phyloP scores from a whole-genome alignment of 2,329 filamentous ascomycete species.

The Aureobasidium sp. region DNA sequence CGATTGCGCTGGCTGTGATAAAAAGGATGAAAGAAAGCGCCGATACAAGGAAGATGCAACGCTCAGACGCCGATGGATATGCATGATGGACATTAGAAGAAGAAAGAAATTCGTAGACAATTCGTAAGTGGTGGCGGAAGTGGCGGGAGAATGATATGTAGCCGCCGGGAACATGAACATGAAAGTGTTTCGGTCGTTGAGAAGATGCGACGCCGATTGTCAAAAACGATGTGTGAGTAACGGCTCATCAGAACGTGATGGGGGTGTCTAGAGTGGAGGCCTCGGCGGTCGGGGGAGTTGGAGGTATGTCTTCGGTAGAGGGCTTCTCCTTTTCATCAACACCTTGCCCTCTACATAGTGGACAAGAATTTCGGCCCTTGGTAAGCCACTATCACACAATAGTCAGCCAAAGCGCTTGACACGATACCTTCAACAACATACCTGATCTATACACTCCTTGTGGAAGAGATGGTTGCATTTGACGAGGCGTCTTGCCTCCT shows the following conservation, averaged over 20 bases:
- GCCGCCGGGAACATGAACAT: neutral
- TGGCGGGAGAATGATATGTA: neutral
- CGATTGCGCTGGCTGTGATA: neutral
- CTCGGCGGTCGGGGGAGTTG: neutral
- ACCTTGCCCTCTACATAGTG: conserved; percentile 51
- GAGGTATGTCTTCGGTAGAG: neutral
- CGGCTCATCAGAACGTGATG: neutral
- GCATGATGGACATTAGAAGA: conserved; percentile 8
- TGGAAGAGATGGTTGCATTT: conserved; percentile 61
- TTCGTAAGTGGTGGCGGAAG: neutral
- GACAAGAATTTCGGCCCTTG: conserved; percentile 56
- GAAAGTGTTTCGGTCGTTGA: neutral
- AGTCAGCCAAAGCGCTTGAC: conserved; percentile 23
- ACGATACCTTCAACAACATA: conserved; percentile 28
- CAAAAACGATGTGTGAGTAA: neutral
- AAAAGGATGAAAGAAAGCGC: neutral
- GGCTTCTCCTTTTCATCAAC: conserved; percentile 41
- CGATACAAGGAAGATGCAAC: neutral
- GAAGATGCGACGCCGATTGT: neutral
- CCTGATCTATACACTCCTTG: conserved; percentile 60
- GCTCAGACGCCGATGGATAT: conserved; percentile 5
- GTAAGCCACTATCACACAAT: conserved; percentile 50
- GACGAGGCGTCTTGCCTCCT: conserved; percentile 51
- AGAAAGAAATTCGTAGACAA: conserved; percentile 4
- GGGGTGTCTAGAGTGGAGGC: conserved; percentile 2